A percentile compares a stretch with the other conserved stretches of the same genome.
Evolutionary conservation across 2,329 filamentous ascomycete species (phyloP).

Genomic region (Fusarium phyllophilum): DNA sequence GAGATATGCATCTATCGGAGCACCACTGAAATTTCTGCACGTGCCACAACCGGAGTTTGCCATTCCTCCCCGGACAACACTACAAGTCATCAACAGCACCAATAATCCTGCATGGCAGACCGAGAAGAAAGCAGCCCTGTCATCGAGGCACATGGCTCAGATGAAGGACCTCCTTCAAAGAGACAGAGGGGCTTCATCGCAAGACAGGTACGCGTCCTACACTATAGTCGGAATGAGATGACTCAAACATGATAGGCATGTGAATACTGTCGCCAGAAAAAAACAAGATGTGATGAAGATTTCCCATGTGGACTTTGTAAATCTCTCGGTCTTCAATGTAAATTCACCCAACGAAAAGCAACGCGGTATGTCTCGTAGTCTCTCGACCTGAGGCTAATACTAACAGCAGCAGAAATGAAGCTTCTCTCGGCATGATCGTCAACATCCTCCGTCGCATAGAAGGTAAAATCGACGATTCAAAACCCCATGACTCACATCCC

Average conservation of each 20-base stretch:
- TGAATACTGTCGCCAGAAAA: slow-evolving; percentile 34
- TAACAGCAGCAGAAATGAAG: slow-evolving; percentile 20
- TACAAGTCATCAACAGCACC: background rate
- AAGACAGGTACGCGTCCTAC: slow-evolving; percentile 33
- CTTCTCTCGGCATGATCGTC: slow-evolving; percentile 33
- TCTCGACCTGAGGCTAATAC: accelerated
- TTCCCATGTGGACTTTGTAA: slow-evolving; percentile 30
- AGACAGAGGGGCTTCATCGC: slow-evolving; percentile 31
- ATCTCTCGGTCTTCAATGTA: slow-evolving; percentile 23
- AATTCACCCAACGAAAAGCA: slow-evolving; percentile 22
- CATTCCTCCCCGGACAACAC: slow-evolving; percentile 18
- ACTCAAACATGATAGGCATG: slow-evolving; percentile 23
- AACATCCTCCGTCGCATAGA: slow-evolving; percentile 34
- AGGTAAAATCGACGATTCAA: slow-evolving; percentile 30
- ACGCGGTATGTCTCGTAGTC: background rate
- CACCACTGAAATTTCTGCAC: background rate
- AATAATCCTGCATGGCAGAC: slow-evolving; percentile 10
- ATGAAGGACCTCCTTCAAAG: slow-evolving; percentile 21
- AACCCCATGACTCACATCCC: background rate
- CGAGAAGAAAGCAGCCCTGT: slow-evolving; percentile 20
- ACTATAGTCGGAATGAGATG: background rate
- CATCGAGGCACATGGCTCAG: slow-evolving; percentile 7
- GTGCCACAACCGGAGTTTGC: slow-evolving; percentile 16
- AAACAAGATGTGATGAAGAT: slow-evolving; percentile 34
- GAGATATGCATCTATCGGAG: background rate